Conservation (phyloP, 1,139 yeast genomes). For the Pichia sp. region DNA sequence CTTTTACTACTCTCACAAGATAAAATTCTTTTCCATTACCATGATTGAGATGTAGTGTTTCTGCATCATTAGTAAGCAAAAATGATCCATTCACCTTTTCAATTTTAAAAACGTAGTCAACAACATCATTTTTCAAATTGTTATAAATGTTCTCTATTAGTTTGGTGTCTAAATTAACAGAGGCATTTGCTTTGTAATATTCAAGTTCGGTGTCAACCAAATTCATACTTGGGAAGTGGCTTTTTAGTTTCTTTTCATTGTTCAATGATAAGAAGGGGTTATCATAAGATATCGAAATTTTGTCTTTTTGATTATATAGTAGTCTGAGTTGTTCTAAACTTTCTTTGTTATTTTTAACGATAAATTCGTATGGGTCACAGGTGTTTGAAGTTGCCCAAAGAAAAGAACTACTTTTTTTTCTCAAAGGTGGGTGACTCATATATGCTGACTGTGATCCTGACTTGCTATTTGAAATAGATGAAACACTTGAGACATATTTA, state of each 20-base stretch:
- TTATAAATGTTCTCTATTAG: conserved; percentile 14
- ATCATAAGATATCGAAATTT: conserved; percentile 11
- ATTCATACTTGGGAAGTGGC: conserved; percentile 9
- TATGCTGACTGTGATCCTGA: conserved; percentile 5
- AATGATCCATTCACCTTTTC: conserved; percentile 21
- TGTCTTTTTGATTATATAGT: background rate
- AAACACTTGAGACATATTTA: background rate
- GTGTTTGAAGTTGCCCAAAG: conserved; percentile 20
- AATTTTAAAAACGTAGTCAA: conserved; percentile 22
- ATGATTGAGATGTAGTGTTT: conserved; percentile 13
- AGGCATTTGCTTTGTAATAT: conserved; percentile 1
- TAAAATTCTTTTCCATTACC: conserved; percentile 17
- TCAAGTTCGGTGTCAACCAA: conserved; percentile 17
- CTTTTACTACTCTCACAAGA: conserved; percentile 26
- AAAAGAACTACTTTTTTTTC: conserved; percentile 25
- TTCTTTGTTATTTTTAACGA: conserved; percentile 18
- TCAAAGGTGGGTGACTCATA: conserved; percentile 11
- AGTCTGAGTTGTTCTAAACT: conserved; percentile 21
- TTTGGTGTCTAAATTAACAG: conserved; percentile 15
- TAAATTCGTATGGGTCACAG: conserved; percentile 31
- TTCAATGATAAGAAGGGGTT: conserved; percentile 24
- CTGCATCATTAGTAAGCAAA: conserved; percentile 15
- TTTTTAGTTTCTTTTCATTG: background rate
- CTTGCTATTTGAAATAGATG: conserved; percentile 3
- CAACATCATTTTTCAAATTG: conserved; percentile 14